phyloP scores from a whole-genome alignment of 2,329 filamentous ascomycete species.

The Domatiomyces catenatus region DNA sequence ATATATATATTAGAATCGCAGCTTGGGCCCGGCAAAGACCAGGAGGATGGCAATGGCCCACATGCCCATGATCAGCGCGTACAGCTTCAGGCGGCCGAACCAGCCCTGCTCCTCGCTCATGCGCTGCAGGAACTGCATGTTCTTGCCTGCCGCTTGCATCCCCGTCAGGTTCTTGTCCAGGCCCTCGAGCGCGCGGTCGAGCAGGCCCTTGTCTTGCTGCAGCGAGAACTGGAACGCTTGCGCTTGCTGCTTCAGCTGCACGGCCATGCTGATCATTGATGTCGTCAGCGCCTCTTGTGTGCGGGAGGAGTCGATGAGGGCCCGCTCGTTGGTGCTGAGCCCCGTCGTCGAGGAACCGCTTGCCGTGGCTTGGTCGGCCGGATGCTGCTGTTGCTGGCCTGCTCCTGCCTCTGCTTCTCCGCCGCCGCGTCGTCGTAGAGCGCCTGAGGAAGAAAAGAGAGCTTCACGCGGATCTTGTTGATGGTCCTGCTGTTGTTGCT shows the following conservation, averaged over 20 bases:
- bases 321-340: constrained; percentile 44
- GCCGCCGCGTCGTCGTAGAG: constrained; percentile 8
- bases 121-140: constrained; percentile 60
- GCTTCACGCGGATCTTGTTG: constrained; percentile 1
- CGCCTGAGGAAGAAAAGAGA: constrained; percentile 12
- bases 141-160: constrained; percentile 59
- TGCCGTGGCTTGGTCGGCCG: constrained; percentile 11
- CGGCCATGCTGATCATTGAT: constrained; percentile 67
- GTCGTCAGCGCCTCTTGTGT: constrained; percentile 73
- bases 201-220: constrained; percentile 46
- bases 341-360: constrained; percentile 21
- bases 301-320: constrained; percentile 58
- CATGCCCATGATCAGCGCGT: constrained; percentile 66
- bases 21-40: constrained; percentile 74
- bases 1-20: constrained; percentile 50
- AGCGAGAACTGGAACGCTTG: constrained; percentile 14
- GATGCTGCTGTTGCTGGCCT: constrained; percentile 2
- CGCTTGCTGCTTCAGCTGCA: constrained; percentile 23
- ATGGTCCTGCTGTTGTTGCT: neutral
- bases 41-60: constrained; percentile 65
- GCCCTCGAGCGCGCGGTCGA: constrained; percentile 55
- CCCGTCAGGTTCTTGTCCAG: constrained; percentile 61
- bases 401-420: neutral
- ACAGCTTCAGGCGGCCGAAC: constrained; percentile 71
- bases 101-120: constrained; percentile 83